A percentile compares a stretch with the other conserved stretches of the same genome.
phyloP scores from a whole-genome alignment of 106 monocot genomes.

The Dendrobium huoshanense region DNA sequence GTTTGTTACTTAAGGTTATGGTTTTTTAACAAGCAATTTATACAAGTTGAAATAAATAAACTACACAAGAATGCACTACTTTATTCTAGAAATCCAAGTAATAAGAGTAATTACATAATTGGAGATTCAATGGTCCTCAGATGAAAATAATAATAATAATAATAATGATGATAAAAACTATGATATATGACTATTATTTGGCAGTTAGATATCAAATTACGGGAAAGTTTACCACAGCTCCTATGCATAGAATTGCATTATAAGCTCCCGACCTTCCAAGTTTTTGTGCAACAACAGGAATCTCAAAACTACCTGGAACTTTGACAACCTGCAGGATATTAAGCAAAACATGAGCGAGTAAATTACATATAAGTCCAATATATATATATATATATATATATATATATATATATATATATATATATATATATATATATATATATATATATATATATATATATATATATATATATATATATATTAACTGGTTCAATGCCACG shows the following conservation, averaged over 20 bases:
- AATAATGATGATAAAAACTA: background rate
- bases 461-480: background rate
- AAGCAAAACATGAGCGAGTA: background rate
- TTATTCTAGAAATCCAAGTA: background rate
- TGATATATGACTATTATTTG: background rate
- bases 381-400: background rate
- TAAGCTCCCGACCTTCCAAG: conserved; percentile 83
- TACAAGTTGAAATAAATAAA: background rate
- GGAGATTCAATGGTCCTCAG: background rate
- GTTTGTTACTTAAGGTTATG: background rate
- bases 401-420: too few species aligned
- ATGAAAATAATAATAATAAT: background rate
- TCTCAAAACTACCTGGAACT: conserved; percentile 99
- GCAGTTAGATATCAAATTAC: background rate
- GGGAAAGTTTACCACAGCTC: conserved; percentile 73
- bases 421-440: background rate
- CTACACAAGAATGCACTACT: background rate
- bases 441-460: background rate
- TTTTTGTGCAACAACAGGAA: conserved; percentile 85
- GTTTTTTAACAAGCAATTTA: background rate
- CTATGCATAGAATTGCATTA: conserved; percentile 89
- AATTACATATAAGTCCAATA: background rate
- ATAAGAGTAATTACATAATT: background rate
- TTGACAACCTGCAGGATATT: conserved; percentile 50
- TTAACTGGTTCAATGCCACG: background rate